Evolutionary conservation across 1,284 basidiomycete genomes (phyloP), one percentile per base, ranked within the genome.

Genomic region (Irpex lacteus): DNA sequence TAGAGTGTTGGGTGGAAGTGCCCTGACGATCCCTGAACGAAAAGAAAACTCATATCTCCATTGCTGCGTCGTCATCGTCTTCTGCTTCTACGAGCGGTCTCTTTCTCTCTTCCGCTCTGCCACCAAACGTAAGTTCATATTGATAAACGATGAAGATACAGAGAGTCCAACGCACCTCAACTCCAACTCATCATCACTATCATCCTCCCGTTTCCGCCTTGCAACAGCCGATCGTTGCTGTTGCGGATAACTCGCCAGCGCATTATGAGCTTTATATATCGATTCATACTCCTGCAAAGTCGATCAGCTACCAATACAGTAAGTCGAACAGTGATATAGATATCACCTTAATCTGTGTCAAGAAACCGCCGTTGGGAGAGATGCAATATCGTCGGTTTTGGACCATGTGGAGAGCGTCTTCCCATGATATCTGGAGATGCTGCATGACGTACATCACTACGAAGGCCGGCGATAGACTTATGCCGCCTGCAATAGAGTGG

Each of bases 361-460:
- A 76, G 76, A 96, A 96, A 26, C 94, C 90, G 37, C 91, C 89
- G 70, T 94, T 94, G 8, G 94, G 93, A 5, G 90, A 92, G 69
- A 96, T 95, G 75, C 94, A 96, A 71, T 96, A 96, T 55, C 95
- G 85, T 67, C 92, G 85, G 69, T 94, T 94, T 77, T 96, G 94
- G 5, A 96, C 94, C 71, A 90, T 81, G 66, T 91, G 88, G 59
- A 96, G 79, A 0, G 94, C 92, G 59, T 94, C 87, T 74, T 95
- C 91, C 90, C 90, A 95, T 37, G 86, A 86, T 62, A 95, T 81
- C 40, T 87, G 84, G 74, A 87, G 88, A 70, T 90, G 85, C 69
- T 91, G 88, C 94, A 96, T 96, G 36, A 94, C 90, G 72, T 94
- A 96, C 86, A 95, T 95, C 62, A 96, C 91, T 37, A 95, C 92